Conservation (phyloP, 2,329 filamentous ascomycete genomes). For the Aspergillus aculeatinus region DNA sequence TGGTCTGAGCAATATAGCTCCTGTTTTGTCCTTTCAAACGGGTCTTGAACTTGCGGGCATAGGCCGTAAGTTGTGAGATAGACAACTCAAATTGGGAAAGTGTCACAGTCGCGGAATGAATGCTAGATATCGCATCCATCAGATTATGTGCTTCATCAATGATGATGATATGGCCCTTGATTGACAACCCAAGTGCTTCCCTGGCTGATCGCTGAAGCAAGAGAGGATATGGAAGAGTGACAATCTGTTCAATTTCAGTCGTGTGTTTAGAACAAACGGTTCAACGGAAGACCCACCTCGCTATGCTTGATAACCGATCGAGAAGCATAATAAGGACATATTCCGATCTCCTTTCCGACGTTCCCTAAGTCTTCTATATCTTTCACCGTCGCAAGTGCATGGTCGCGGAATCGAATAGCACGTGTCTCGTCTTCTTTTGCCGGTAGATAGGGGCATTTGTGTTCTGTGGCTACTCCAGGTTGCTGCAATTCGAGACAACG, state of each 20-base stretch:
- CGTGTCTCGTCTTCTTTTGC: slow-evolving; percentile 71
- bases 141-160: slow-evolving; percentile 98
- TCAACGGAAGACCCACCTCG: slow-evolving; percentile 54
- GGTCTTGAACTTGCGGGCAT: slow-evolving; percentile 84
- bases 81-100: slow-evolving; percentile 71
- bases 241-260: slow-evolving; percentile 54
- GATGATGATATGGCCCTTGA: slow-evolving; percentile 88
- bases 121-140: slow-evolving; percentile 88
- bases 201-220: slow-evolving; percentile 82
- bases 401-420: slow-evolving; percentile 80
- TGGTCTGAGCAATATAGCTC: slow-evolving; percentile 84
- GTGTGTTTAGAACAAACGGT: neutral
- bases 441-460: slow-evolving; percentile 74
- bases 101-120: slow-evolving; percentile 76
- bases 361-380: slow-evolving; percentile 89
- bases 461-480: slow-evolving; percentile 58
- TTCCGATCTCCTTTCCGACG: slow-evolving; percentile 72
- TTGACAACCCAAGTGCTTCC: slow-evolving; percentile 79
- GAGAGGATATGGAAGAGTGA: slow-evolving; percentile 89
- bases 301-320: slow-evolving; percentile 76
- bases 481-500: slow-evolving; percentile 88
- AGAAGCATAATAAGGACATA: slow-evolving; percentile 97
- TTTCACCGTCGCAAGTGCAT: slow-evolving; percentile 76
- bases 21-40: slow-evolving; percentile 86
- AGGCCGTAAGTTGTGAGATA: slow-evolving; percentile 72